A percentile compares a stretch with the other conserved stretches of the same genome.
Conservation (phyloP, 805 yeast species). For the Blastobotrys peoriensis region DNA sequence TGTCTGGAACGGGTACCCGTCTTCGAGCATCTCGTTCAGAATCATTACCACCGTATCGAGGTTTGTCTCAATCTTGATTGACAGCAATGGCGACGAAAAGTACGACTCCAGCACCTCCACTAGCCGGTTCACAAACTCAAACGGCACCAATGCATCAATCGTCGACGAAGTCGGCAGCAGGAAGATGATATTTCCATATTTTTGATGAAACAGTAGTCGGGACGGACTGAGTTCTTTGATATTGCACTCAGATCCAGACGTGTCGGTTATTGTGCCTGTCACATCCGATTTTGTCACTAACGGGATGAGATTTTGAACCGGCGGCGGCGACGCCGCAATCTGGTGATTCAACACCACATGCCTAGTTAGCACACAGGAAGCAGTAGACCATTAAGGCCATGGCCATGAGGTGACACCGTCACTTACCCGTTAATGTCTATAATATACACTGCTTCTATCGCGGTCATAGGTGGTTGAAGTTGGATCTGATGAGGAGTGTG, state of each 20-base stretch:
- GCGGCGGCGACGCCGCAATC: constrained; percentile 30
- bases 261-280: neutral
- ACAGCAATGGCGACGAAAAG: constrained; percentile 50
- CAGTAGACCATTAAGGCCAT: too few relatives aligned
- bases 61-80: constrained; percentile 58
- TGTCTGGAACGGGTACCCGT: constrained; percentile 64
- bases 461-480: constrained; percentile 28
- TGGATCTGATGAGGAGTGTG: too few relatives aligned
- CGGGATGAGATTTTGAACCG: constrained; percentile 27
- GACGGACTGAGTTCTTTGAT: constrained; percentile 23
- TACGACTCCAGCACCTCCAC: constrained; percentile 51
- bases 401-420: too few relatives aligned
- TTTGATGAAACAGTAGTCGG: constrained; percentile 26
- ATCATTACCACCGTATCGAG: constrained; percentile 65
- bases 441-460: constrained; percentile 36
- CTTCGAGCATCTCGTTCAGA: constrained; percentile 72
- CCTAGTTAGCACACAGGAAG: constrained; percentile 20
- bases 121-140: constrained; percentile 45
- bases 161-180: constrained; percentile 27
- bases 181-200: constrained; percentile 23
- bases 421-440: constrained; percentile 38
- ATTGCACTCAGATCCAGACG: neutral
- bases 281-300: constrained; percentile 11
- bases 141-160: constrained; percentile 49
- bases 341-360: constrained; percentile 36